Evolutionary conservation across 2,329 filamentous ascomycete species (phyloP), one percentile per base, ranked within the genome.

Genomic region (Diplodia intermedia): DNA sequence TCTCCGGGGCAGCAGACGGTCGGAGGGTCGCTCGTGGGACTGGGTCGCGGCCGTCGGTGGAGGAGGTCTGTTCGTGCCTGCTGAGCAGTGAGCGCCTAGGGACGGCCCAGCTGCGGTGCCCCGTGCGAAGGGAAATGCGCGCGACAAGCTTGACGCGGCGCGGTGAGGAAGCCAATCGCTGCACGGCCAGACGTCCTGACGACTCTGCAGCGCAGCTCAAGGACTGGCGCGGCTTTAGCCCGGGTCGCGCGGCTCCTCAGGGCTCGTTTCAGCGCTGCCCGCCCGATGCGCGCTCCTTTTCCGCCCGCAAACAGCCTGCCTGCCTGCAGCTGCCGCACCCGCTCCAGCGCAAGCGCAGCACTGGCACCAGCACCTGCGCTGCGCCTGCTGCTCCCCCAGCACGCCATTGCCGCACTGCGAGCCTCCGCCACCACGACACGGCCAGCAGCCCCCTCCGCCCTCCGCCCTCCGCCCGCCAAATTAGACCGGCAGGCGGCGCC

Each of bases 1-100:
- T 52, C 52, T 52, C 49, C 47, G 61, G 49, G 50, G 61, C 49
- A 54, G 36, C 31, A 65, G 31, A 54, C 47, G 61, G 61, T 53
- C 49, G 49, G 50, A 53, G 61, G 61, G 31, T 53, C 61, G 61
- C n/a, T 65, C 50, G 36, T 65, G 61, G 49, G 49, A 62, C 57
- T 65, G 49, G 47, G 61, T 53, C 49, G 61, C 40, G 47, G 31
- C 50, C 36, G 61, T 47, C 38, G 61, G 47, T 52, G 61, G 61
- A 53, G 61, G 47, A 54, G 61, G 61, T 65, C 49, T 65, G 61
- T 52, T 52, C 61, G 61, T 65, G 61, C 61, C 61, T 65, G 54
- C 61, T 65, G 61, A 31, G 54, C 54, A 38, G 54, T n/a, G 54
- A 56, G 61, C 61, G 61, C 61, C 47, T 65, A 54, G 61, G 50